phyloP scores from a whole-genome alignment of 176 grass and related monocot species.

The Sorghum bicolor region Sorghum_bicolor_NCBIv3 NC_012870.2:20182001-20182500 shows the following conservation, averaged over 20 bases:
- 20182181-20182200: no score
- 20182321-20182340: conserved; percentile 9
- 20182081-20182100: background rate
- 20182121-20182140: no score
- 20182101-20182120: background rate
- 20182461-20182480: background rate
- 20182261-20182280: conserved; percentile 15
- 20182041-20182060: background rate
- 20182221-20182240: background rate
- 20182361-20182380: background rate
- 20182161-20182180: no score
- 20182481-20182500: conserved; percentile 12
- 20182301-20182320: background rate
- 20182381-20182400: background rate
- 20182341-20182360: no score
- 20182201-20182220: background rate
- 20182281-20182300: conserved; percentile 27
- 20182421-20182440: conserved; percentile 27
- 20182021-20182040: background rate
- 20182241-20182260: background rate
- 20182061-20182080: background rate
- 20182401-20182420: background rate
- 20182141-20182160: no score
- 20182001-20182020: no score
- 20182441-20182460: conserved; percentile 23